Evolutionary conservation across 768 basidiomycete species (phyloP).

Genomic region (Leccinum aurantiacum): DNA sequence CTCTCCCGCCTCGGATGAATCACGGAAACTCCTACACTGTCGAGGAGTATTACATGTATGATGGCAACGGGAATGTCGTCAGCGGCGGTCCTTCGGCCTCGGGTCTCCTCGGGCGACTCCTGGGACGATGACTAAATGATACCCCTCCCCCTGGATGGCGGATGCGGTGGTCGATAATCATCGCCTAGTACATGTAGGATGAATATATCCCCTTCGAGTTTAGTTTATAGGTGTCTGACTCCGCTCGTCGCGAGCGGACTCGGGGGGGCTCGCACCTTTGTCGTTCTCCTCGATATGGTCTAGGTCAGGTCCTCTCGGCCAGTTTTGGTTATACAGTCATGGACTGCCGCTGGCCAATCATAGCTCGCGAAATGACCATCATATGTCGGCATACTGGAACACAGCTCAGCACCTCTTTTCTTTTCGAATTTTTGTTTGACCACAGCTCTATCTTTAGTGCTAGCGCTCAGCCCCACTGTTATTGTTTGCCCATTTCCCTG

Average conservation of each 20-base stretch:
- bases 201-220: not conserved
- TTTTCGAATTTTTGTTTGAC: not conserved
- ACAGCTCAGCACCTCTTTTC: not conserved
- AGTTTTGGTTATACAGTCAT: not conserved
- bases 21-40: constrained; percentile 11
- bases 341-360: not conserved
- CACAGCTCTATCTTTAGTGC: too few relatives aligned
- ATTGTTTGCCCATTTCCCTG: not conserved
- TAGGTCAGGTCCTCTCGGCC: not conserved
- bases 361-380: not conserved
- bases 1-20: constrained; percentile 17
- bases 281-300: not conserved
- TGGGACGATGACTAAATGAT: constrained; percentile 20
- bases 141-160: not conserved
- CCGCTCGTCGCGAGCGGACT: not conserved
- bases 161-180: not conserved
- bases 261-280: too few relatives aligned
- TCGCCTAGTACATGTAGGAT: not conserved
- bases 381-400: too few relatives aligned
- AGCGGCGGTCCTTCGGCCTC: not conserved
- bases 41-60: constrained; percentile 1
- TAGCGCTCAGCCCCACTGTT: not conserved
- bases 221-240: too few relatives aligned
- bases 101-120: constrained; percentile 25
- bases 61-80: not conserved